Base-by-base conservation (phyloP, 2,329 filamentous ascomycete species). In the Knufia petricola region DNA sequence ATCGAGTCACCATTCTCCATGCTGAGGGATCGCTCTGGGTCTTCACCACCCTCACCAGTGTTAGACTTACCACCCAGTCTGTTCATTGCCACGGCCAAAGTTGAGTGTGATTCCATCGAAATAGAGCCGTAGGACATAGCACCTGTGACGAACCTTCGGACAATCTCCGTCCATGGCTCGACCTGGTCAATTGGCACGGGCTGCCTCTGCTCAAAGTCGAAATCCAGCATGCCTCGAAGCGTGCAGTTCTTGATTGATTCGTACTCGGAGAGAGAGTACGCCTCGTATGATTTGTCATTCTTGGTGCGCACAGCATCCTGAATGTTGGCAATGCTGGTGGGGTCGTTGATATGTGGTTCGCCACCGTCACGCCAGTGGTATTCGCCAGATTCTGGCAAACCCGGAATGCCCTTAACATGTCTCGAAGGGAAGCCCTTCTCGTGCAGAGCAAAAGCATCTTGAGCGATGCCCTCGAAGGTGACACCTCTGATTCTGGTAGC, bases 81-180 rank as follows among this genome's bases (percentile, higher is more conserved):
- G 72, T 96, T 96, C 89, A 96, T 95, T 56, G 90, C 90, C 49
- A 96, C 84, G 57, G 90, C 90, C 42, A 96, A 74, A 10, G 90
- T 95, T 15, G 90, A 95, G 72, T 96, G 90, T 46, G 90, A 90
- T 67, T 96, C 90, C 87, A 95, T 95, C 4, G 90, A 95, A 61
- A 96, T 96, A 34, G 90, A 95, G 41, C 90, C 90, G 64, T 96
- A 96, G 2, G 90, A 96, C 90, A 96, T 96, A 59, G 90, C 90
- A 64, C 90, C 90, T 32, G 90, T 95, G 60, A 90, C 92, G 73
- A 95, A 95, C 54, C 90, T 85, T 56, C 90, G 85, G 39, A 95
- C 90, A 60, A 96, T 95, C 61, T 95, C 89, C 2, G 90, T 95
- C 90, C 90, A 96, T 17, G 90, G 87, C 72, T 96, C 90, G 50